Evolutionary conservation across 768 basidiomycete genomes (phyloP), one percentile per base, ranked within the genome.

Genomic region (Naganishia vishniacii): DNA sequence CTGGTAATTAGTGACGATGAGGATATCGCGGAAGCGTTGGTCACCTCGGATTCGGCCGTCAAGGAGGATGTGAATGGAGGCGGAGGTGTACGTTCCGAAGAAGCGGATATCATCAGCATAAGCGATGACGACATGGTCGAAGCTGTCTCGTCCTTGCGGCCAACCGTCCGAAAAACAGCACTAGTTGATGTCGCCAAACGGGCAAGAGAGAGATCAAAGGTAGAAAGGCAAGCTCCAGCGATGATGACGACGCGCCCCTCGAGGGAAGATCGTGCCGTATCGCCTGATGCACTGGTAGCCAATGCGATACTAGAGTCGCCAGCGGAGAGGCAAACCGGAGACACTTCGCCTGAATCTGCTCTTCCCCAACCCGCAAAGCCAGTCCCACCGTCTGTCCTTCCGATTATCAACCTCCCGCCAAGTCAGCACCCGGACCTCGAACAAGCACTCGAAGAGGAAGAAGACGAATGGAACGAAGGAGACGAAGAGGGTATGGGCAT

Each of bases 391-490:
- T 5, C 11, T 47, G 20, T 45, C 15, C 25, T 61, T 28, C 46
- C 42, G 46, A 20, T 51, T 41, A 25, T 16, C 60, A 63, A 20
- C 61, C 59, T 18, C 46, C 61, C 40, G 4, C 13, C 31, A 5
- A 26, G 49, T 20, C 40, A 41, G 48, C 9, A 41, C 20, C 32
- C 31, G 6, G 28, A 32, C 8, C 13, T 48, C 3, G 59, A 59
- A 28, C 68, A 70, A 44, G 69, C 65, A 4, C n/a, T 56, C 3
- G 68, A 65, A 20, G 29, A 48, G 34, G 64, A 58, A 16, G 79
- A 79, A 18, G 82, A 82, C 32, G 84, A 84, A 7, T 89, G 88
- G 88, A 83, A 80, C 45, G 84, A 79, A 70, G 87, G 84, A 12
- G 88, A 90, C 68, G 89, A 91, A 67, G 89, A 86, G 73, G 74